Evolutionary conservation across 129 eudicot genomes (phyloP).

Genomic region (Flaveria brownii): DNA sequence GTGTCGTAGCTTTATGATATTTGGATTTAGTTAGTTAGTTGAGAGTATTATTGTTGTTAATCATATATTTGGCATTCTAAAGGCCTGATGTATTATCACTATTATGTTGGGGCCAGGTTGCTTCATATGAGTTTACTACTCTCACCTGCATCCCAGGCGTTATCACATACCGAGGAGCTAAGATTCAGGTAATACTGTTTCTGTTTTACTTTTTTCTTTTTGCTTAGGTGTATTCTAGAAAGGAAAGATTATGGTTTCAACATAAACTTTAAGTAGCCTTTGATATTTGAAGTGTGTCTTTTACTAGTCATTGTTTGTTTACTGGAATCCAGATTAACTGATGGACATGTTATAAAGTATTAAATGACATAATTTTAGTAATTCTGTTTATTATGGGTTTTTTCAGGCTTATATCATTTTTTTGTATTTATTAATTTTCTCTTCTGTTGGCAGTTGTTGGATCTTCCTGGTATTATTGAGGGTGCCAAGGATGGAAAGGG

Average conservation of each 20-base stretch:
- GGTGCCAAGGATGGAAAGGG: slow-evolving; percentile 99
- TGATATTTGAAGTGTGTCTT: slow-evolving; percentile 8
- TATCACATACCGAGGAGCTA: slow-evolving; percentile 94
- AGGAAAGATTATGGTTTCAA: slow-evolving; percentile 6
- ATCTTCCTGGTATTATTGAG: slow-evolving; percentile 99
- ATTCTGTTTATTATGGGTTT: neutral
- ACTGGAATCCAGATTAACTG: neutral
- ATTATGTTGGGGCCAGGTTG: slow-evolving; percentile 61
- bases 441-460: slow-evolving; percentile 68
- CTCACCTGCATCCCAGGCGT: slow-evolving; percentile 99
- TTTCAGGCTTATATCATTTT: slow-evolving; percentile 11
- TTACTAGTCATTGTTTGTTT: neutral
- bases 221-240: neutral
- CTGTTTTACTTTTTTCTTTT: neutral
- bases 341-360: slow-evolving; percentile 16
- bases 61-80: slow-evolving; percentile 10
- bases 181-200: slow-evolving; percentile 75
- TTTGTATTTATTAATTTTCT: neutral
- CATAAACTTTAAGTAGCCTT: slow-evolving; percentile 8
- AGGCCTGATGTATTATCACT: neutral
- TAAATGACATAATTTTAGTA: slow-evolving; percentile 16
- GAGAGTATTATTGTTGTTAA: slow-evolving; percentile 13
- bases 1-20: neutral
- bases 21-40: neutral
- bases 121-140: slow-evolving; percentile 96